Base-by-base conservation (phyloP, 257 asterid genomes). In the Jacaranda copaia region DNA sequence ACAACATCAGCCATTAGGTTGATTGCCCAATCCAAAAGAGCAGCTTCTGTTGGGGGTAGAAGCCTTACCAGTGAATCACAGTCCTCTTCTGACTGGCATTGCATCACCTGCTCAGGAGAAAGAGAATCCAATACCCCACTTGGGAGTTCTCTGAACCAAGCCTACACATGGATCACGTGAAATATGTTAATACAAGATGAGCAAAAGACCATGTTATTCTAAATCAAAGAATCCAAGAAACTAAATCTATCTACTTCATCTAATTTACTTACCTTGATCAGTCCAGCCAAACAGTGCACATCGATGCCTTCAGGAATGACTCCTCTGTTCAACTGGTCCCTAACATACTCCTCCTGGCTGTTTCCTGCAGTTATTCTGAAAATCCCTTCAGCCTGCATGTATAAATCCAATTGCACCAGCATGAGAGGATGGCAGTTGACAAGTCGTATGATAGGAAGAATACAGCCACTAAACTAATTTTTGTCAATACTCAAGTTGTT, bases 131-230 rank as follows among this genome's bases (percentile, higher is more conserved):
- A 76, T 36, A 96, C 91, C n/a, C 99, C 99, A 45, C 84, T 83
- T 1, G 99, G 99, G 48, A 96, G 98, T 81, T 96, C 99, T 75
- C 99, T 88, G 85, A 96, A 93, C 99, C 99, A 96, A 89, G 99
- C 97, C 99, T 95, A 72, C 72, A 72, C 72, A 74, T 13, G 18
- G 42, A 73, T 52, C 74, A 78, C 45, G 67, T 13, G 25, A 63
- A 64, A 45, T 39, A 43, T 70, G 65, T 58, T 39, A 59, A 66
- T 68, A 45, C 10, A 3, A 20, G 45, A 48, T 48, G 3, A 5
- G 32, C 32, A 25, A 25, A 25, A 25, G 2, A 25, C 2, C 32
- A 25, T 25, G 32, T 25, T 25, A 42, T 42, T 42, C 8, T 42
- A 42, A 42, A 8, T 42, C 8, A 42, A 42, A 8, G 46, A 42